Conservation (phyloP, 2,329 filamentous ascomycete genomes). For the Talaromyces sp. region DNA sequence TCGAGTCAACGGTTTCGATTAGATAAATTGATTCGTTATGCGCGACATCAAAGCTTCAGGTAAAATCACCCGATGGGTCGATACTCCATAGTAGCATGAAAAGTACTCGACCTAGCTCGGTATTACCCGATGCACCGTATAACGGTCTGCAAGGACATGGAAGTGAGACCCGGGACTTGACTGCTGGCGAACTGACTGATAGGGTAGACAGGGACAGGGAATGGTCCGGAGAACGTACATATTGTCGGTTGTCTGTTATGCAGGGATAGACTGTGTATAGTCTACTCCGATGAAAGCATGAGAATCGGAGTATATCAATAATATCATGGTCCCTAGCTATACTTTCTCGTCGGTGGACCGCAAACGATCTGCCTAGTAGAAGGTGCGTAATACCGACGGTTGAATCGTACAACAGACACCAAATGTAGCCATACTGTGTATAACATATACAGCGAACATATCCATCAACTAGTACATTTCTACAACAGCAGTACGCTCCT, state of each 20-base stretch:
- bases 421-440: too few species aligned
- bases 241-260: not conserved
- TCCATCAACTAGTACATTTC: too few species aligned
- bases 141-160: conserved; percentile 9
- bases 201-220: not conserved
- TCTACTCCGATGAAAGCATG: not conserved
- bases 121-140: not conserved
- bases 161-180: not conserved
- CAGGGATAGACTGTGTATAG: not conserved
- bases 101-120: not conserved
- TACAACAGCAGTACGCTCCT: not conserved
- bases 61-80: not conserved
- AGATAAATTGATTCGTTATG: not conserved
- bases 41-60: not conserved
- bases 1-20: not conserved
- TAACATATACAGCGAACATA: too few species aligned
- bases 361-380: not conserved
- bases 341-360: not conserved
- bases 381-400: not conserved
- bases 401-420: not conserved
- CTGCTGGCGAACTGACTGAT: too few species aligned
- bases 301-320: not conserved
- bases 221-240: not conserved
- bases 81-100: not conserved
- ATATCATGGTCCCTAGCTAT: not conserved